Base-by-base conservation (phyloP, 106 monocot genomes). In the Acanthochlamys bracteata region DNA sequence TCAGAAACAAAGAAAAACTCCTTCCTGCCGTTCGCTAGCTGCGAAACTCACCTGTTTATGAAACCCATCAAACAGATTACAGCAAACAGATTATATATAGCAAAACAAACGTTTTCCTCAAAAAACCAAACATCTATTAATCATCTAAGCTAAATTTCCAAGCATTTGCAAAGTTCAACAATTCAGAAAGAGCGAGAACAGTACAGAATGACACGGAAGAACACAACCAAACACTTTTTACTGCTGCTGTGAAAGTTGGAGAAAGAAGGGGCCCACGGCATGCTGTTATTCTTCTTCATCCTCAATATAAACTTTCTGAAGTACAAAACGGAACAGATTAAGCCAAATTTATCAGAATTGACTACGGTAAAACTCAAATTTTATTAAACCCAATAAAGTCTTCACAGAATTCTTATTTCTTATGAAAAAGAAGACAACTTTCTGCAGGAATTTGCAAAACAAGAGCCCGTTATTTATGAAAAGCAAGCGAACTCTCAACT, bases 181-280 rank as follows among this genome's bases (percentile, higher is more conserved):
- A 49, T 4, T 20, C 1, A 22, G 55, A 60, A 16, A 58, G 20
- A 21, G 26, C 20, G 22, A 60, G 53, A 20, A 13, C 11, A 60
- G 13, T 77, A 82, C 82, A 77, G 68, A 39, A 82, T 82, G 24
- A 82, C 73, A 25, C 82, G 82, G 70, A 77, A 77, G 61, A 77
- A 82, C 10, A 82, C 82, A 11, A 66, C 70, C 25, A 77, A 69
- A 69, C 69, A 76, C 63, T 73, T 77, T 63, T 20, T 60, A 33
- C 53, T 66, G 68, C 67, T 64, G 45, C 63, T 53, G 26, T 55
- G 52, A 53, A 19, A 61, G 20, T 24, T 66, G 13, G 70, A 70
- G 12, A 68, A 64, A 39, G 59, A 60, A 4, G 82, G 70, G 13
- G 69, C 69, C 82, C 82, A 82, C 64, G 73, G 82, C 82, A 82